These are phyloP conservation scores for Pezicula radicicola DNA, from an alignment of 2,329 filamentous ascomycete genomes.

Conservation along the genomic window DNA sequence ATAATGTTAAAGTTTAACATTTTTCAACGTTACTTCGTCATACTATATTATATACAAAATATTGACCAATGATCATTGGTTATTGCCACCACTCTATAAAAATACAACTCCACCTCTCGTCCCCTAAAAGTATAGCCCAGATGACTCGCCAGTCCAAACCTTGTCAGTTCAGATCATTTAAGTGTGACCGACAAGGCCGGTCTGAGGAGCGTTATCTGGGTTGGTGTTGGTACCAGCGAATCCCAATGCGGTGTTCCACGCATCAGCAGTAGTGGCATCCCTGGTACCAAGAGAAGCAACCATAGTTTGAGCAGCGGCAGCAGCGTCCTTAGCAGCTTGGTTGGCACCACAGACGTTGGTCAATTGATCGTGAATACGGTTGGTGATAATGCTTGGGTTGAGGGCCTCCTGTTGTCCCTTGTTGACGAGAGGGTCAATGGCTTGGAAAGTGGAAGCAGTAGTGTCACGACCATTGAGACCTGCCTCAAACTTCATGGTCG, in stretches of 20 bases:
- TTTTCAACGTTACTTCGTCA: background rate
- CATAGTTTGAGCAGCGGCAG: conserved; percentile 48
- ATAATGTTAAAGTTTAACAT: background rate
- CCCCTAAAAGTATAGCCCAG: background rate
- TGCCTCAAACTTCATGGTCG: conserved; percentile 53
- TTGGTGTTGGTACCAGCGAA: conserved; percentile 29
- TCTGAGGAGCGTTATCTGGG: conserved; percentile 26
- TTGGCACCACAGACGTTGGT: conserved; percentile 64
- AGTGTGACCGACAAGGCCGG: conserved; percentile 25
- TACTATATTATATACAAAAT: background rate
- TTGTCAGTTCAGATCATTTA: conserved; percentile 8
- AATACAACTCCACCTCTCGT: background rate
- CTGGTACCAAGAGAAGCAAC: conserved; percentile 47
- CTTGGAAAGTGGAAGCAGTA: conserved; percentile 65
- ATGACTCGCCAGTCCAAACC: background rate
- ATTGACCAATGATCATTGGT: background rate
- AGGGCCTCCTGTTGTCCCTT: conserved; percentile 64
- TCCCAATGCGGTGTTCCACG: conserved; percentile 36
- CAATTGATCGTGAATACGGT: conserved; percentile 68
- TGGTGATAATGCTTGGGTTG: conserved; percentile 73
- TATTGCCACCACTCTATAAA: background rate
- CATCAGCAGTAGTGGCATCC: conserved; percentile 45
- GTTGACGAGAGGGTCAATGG: conserved; percentile 57
- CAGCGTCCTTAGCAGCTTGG: conserved; percentile 52
- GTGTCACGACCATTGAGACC: conserved; percentile 48